Conservation (phyloP, 805 yeast genomes). For the Metschnikowia reukaufii region DNA sequence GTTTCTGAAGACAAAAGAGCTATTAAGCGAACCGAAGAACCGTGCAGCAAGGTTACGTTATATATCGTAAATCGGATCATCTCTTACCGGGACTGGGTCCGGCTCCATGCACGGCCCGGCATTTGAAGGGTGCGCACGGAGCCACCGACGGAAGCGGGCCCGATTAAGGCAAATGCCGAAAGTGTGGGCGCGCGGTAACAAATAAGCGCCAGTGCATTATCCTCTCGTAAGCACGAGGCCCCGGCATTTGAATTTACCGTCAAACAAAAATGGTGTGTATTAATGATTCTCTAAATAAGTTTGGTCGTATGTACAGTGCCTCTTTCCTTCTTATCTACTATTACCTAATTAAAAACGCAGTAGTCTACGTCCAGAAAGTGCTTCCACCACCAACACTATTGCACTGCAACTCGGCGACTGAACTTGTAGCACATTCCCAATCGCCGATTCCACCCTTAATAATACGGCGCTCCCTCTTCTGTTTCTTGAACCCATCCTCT, state of each 20-base stretch:
- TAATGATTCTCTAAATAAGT: no score
- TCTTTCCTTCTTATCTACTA: no score
- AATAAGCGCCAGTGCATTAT: not conserved
- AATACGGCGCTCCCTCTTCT: slow-evolving; percentile 10
- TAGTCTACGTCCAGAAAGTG: not conserved
- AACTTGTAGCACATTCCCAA: slow-evolving; percentile 19
- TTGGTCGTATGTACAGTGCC: no score
- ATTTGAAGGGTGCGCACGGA: not conserved
- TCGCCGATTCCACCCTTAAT: slow-evolving; percentile 17
- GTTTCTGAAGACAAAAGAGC: not conserved
- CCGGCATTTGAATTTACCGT: not conserved
- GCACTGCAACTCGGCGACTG: slow-evolving; percentile 13
- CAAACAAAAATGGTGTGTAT: not conserved
- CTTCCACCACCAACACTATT: not conserved
- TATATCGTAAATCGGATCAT: not conserved
- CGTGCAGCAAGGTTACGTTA: not conserved
- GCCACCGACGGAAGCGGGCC: not conserved
- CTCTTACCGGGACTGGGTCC: not conserved
- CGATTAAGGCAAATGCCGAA: not conserved
- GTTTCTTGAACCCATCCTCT: slow-evolving; percentile 2
- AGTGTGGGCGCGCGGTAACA: not conserved
- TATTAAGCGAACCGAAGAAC: not conserved
- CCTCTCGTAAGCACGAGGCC: not conserved
- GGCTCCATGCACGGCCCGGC: not conserved
- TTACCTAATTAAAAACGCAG: no score